phyloP scores from a whole-genome alignment of 177 flowering plant genomes.

The Vitis hybrid region DNA sequence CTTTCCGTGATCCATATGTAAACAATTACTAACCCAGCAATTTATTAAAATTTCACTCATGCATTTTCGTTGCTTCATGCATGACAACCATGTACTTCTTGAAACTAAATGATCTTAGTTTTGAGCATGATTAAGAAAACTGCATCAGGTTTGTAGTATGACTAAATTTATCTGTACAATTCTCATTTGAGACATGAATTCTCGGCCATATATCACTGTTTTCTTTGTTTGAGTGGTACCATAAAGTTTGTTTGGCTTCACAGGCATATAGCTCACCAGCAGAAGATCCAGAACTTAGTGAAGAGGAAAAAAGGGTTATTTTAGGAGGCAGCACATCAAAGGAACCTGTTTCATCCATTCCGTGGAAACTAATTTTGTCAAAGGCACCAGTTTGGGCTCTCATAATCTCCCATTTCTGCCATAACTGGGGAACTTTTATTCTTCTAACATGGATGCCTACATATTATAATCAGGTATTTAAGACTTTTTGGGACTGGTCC shows the following conservation, averaged over 20 bases:
- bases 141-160: too few species aligned
- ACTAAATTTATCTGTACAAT: background rate
- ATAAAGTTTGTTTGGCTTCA: conserved; percentile 11
- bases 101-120: too few species aligned
- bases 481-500: background rate
- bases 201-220: background rate
- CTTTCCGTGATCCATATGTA: too few species aligned
- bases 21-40: too few species aligned
- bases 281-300: conserved; percentile 75
- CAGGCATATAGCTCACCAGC: conserved; percentile 91
- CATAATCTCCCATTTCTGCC: conserved; percentile 96
- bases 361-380: conserved; percentile 90
- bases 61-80: too few species aligned
- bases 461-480: conserved; percentile 90
- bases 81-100: too few species aligned
- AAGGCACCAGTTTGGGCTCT: conserved; percentile 98
- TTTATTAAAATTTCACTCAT: too few species aligned
- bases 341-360: conserved; percentile 85
- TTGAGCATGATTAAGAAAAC: too few species aligned
- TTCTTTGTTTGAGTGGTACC: background rate
- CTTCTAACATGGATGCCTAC: conserved; percentile 99
- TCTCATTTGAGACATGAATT: background rate
- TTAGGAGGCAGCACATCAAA: conserved; percentile 62
- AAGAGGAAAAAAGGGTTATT: conserved; percentile 66
- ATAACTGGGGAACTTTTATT: conserved; percentile 99